Base-by-base conservation (phyloP, 768 basidiomycete species). In the Neoboletus magnificus region DNA sequence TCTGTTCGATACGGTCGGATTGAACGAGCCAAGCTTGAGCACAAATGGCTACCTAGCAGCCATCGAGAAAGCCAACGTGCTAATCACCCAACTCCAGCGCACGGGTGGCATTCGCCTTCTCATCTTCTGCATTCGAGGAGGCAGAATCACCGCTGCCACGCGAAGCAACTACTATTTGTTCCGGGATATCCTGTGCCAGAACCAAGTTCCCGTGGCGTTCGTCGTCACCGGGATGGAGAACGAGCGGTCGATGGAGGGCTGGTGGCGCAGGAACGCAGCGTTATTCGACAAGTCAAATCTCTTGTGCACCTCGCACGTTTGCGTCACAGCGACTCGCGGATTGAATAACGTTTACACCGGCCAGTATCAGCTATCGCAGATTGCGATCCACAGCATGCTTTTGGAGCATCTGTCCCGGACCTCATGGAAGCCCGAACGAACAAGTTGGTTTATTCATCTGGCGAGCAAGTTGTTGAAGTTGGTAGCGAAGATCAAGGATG, bases 251-350 rank as follows among this genome's bases (percentile, higher is more conserved):
- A 72, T 72, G 72, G 71, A 73, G 32, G 23, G 12, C 0, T 72
- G 71, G 71, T 72, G 71, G 72, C 8, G 3, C 8, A 54, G 61
- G 51, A 78, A 78, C 36, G 57, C 66, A 13, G 41, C 40, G 10
- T 11, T 23, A 0, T 78, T 79, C 55, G 32, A 50, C 37, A 47
- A 11, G 39, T 56, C 50, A 25, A 50, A 55, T 5, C 62, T 57
- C 43, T 47, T 27, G 1, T 65, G 72, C 5, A 49, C 54, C 9
- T 71, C 71, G n/a, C 70, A 75, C 23, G 77, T 66, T 0, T 79
- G 78, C 50, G 64, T 78, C 54, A 76, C 75, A 0, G 69, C 73
- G 5, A 74, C 54, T 20, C 55, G 54, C 18, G 67, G 74, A 7
- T 45, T 55, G 22, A 47, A 63, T 0, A 36, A 57, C 42, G 61